Base-by-base conservation (phyloP, 2,329 filamentous ascomycete species). In the Curvularia hawaiiensis region DNA sequence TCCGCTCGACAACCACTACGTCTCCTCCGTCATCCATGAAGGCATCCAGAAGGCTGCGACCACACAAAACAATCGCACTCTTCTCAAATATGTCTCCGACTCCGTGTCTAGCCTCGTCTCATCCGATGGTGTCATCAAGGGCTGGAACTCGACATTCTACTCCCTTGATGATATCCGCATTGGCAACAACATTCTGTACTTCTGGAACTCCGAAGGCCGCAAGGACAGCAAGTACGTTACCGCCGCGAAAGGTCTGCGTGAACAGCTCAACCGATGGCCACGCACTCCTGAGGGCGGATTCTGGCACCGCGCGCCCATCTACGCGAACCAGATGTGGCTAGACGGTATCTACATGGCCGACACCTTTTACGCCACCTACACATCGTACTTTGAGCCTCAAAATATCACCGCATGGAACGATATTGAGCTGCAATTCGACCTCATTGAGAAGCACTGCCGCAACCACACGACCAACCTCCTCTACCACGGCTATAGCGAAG, bases 281-380 rank as follows among this genome's bases (percentile, higher is more conserved):
- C 77, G 83, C 14, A 86, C 80, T 0, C 69, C 79, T 0, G 68
- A 76, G 0, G 83, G 83, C 9, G 84, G 83, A 1, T 83, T 85
- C 75, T 85, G 83, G 82, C 83, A 85, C 61, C 75, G 80, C 1
- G 68, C 76, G 16, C 72, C 80, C 31, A 71, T 75, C 2, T 84
- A 83, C 60, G 76, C 75, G 18, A 78, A 84, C 60, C 81, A 85
- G 65, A 84, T 85, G 83, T 85, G 84, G 83, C 76, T 86, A 0
- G 83, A 85, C 60, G 84, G 84, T 1, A 81, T 78, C 39, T 78
- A 75, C 66, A 78, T 78, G 76, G 75, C 73, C 9, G 70, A 75
- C 38, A 71, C 65, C 43, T 77, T 77, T 65, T 77, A 77, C 55
- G 72, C 76, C 5, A 76, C 75, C 26, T 77, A 74, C 58, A 78